Conservation (phyloP, 202 grass and related monocot genomes). For the Elaeis oleifera region DNA sequence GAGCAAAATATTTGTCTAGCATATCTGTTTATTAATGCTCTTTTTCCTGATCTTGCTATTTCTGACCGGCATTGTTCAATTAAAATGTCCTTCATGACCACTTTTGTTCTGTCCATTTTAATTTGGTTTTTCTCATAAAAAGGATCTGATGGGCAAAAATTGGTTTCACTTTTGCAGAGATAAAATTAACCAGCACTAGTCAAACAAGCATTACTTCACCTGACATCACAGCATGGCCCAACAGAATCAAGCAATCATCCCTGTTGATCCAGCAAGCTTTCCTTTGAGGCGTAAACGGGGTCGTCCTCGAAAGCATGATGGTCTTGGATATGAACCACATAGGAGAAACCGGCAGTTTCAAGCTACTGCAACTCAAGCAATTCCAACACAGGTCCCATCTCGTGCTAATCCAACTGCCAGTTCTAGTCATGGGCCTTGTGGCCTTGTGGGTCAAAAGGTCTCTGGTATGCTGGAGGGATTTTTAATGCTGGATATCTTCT, state of each 20-base stretch:
- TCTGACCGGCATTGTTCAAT: no score
- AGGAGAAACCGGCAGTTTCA: background rate
- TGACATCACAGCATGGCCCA: slow-evolving; percentile 15
- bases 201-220: no score
- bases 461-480: slow-evolving; percentile 24
- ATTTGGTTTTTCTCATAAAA: no score
- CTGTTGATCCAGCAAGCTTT: slow-evolving; percentile 9
- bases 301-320: slow-evolving; percentile 24
- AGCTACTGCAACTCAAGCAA: slow-evolving; percentile 3
- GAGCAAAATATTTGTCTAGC: no score
- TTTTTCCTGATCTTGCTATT: no score
- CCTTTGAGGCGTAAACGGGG: slow-evolving; percentile 27
- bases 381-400: background rate
- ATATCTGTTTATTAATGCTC: no score
- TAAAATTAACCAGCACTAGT: no score
- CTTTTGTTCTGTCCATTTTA: no score
- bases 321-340: background rate
- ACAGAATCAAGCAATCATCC: slow-evolving; percentile 21
- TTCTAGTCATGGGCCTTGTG: background rate
- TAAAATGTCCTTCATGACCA: no score
- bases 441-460: slow-evolving; percentile 20
- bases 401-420: background rate
- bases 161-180: no score
- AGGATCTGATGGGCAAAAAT: no score
- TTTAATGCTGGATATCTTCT: slow-evolving; percentile 31